Evolutionary conservation across 352 stramenopile genomes (phyloP).

Genomic region (Aphanomyces stellatus): DNA sequence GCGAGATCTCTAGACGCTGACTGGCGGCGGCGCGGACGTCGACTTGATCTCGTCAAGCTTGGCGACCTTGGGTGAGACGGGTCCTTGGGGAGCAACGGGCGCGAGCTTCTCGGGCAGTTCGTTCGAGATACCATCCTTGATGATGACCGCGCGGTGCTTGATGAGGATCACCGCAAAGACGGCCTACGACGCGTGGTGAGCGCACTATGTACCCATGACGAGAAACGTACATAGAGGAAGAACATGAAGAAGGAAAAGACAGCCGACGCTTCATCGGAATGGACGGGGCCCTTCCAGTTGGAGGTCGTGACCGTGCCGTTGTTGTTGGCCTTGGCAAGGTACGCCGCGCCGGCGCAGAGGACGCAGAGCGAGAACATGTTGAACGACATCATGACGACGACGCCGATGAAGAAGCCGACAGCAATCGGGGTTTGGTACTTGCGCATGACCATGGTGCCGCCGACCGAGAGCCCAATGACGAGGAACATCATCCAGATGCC

Average conservation of each 20-base stretch:
- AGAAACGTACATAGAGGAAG: slow-evolving; percentile 57
- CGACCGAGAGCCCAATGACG: slow-evolving; percentile 65
- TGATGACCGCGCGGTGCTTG: slow-evolving; percentile 73
- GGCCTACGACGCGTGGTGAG: slow-evolving; percentile 25
- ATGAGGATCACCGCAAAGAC: slow-evolving; percentile 57
- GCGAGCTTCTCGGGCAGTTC: slow-evolving; percentile 47
- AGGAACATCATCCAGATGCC: slow-evolving; percentile 80
- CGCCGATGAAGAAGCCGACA: slow-evolving; percentile 84
- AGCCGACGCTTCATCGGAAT: slow-evolving; percentile 65
- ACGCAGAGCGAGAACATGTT: slow-evolving; percentile 80
- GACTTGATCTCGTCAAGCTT: slow-evolving; percentile 47
- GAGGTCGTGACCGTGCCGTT: slow-evolving; percentile 28
- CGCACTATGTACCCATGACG: slow-evolving; percentile 12
- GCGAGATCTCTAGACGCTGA: slow-evolving; percentile 53
- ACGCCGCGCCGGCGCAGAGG: slow-evolving; percentile 62
- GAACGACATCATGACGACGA: slow-evolving; percentile 86
- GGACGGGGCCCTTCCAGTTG: slow-evolving; percentile 45
- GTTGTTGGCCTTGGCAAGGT: slow-evolving; percentile 55
- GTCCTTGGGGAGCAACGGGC: slow-evolving; percentile 25
- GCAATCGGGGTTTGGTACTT: slow-evolving; percentile 82
- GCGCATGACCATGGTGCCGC: slow-evolving; percentile 83
- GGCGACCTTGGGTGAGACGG: slow-evolving; percentile 50
- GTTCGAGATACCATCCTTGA: slow-evolving; percentile 60
- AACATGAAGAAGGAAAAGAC: slow-evolving; percentile 86
- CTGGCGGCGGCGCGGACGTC: slow-evolving; percentile 40